Evolutionary conservation across 306 rosid genomes (phyloP).

Genomic region (Cercis canadensis): DNA sequence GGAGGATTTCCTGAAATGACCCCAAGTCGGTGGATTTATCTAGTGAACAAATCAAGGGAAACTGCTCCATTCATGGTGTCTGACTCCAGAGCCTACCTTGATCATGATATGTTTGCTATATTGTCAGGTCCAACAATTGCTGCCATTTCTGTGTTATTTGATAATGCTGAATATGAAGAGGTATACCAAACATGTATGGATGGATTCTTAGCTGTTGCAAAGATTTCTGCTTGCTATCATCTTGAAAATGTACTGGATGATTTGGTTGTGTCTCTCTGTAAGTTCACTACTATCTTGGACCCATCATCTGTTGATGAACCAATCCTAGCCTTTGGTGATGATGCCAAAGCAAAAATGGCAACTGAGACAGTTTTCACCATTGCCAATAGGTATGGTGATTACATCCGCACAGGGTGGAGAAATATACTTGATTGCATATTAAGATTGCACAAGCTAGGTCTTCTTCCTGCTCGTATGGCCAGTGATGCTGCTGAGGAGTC

Average conservation of each 20-base stretch:
- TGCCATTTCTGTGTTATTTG: constrained; percentile 96
- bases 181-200: constrained; percentile 89
- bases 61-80: constrained; percentile 83
- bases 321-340: constrained; percentile 82
- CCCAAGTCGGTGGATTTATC: constrained; percentile 93
- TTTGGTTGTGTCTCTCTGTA: constrained; percentile 94
- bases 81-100: constrained; percentile 84
- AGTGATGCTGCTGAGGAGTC: constrained; percentile 87
- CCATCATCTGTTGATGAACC: constrained; percentile 80
- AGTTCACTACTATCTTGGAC: constrained; percentile 79
- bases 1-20: constrained; percentile 90
- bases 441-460: constrained; percentile 88
- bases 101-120: constrained; percentile 89
- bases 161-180: constrained; percentile 88
- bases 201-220: constrained; percentile 93
- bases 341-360: constrained; percentile 90
- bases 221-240: constrained; percentile 88
- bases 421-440: constrained; percentile 90
- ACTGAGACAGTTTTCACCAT: constrained; percentile 89
- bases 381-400: constrained; percentile 93
- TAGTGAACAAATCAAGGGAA: constrained; percentile 78
- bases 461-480: constrained; percentile 88
- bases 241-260: constrained; percentile 92
- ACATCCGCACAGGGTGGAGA: constrained; percentile 89
- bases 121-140: constrained; percentile 98